Evolutionary conservation across 805 yeast species (phyloP).

Genomic region (Teunomyces funiuensis): DNA sequence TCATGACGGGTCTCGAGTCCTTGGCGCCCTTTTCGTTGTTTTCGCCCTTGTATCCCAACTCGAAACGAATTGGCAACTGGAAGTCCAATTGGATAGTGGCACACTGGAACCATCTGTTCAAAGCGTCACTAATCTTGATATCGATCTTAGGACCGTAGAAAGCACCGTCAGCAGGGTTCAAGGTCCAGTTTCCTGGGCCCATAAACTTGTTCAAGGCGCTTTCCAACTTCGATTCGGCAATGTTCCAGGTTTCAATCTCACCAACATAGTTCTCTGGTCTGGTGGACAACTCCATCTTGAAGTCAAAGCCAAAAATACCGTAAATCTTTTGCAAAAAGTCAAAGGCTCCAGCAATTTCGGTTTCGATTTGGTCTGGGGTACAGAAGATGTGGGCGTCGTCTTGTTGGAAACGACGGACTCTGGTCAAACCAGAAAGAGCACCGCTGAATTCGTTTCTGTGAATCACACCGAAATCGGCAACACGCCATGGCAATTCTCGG

Average conservation of each 20-base stretch:
- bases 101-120: slow-evolving; percentile 97
- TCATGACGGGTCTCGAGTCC: slow-evolving; percentile 92
- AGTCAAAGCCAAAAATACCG: slow-evolving; percentile 91
- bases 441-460: slow-evolving; percentile 97
- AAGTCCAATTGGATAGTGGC: slow-evolving; percentile 98
- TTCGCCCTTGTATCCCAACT: slow-evolving; percentile 75
- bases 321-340: slow-evolving; percentile 83
- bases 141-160: slow-evolving; percentile 96
- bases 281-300: slow-evolving; percentile 95
- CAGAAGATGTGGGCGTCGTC: slow-evolving; percentile 99
- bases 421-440: slow-evolving; percentile 85
- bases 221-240: slow-evolving; percentile 83
- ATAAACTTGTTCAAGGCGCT: slow-evolving; percentile 75
- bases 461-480: slow-evolving; percentile 95
- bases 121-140: slow-evolving; percentile 91
- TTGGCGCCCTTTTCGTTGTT: slow-evolving; percentile 55
- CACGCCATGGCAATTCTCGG: slow-evolving; percentile 97
- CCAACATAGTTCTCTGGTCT: slow-evolving; percentile 97
- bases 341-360: slow-evolving; percentile 79
- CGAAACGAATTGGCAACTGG: slow-evolving; percentile 95
- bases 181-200: slow-evolving; percentile 85
- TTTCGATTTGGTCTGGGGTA: slow-evolving; percentile 83
- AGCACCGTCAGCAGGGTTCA: slow-evolving; percentile 97
- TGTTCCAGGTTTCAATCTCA: slow-evolving; percentile 90
- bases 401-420: slow-evolving; percentile 98